A percentile compares a stretch with the other conserved stretches of the same genome.
These are phyloP conservation scores for Climacium dendroides DNA, from an alignment of 225 moss, liverwort and hornwort species.

Conservation along the genomic window DNA sequence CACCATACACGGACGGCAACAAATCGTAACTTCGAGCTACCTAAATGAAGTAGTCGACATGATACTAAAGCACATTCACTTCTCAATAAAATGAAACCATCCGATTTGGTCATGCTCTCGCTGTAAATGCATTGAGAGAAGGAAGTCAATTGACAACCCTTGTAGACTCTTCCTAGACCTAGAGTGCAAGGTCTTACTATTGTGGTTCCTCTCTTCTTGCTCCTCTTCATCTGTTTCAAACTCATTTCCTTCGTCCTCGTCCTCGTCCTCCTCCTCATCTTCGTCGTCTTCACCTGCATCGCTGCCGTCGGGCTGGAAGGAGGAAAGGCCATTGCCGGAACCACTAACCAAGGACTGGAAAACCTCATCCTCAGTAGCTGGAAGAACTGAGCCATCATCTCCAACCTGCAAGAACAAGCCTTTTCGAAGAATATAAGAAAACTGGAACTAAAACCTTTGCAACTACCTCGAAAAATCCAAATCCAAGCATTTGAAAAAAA, in stretches of 20 bases:
- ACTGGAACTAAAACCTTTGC: background rate
- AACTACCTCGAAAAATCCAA: background rate
- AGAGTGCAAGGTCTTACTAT: conserved; percentile 31
- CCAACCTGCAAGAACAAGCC: conserved; percentile 60
- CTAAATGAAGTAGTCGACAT: background rate
- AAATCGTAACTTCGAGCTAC: background rate
- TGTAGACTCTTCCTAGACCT: background rate
- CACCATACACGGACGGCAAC: background rate
- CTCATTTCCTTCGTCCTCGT: conserved; percentile 35
- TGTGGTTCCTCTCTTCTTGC: conserved; percentile 39
- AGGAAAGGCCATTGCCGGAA: conserved; percentile 36
- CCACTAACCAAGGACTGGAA: conserved; percentile 39
- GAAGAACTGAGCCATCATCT: conserved; percentile 62
- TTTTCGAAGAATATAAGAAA: background rate
- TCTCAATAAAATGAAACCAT: background rate
- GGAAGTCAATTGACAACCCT: background rate
- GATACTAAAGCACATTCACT: background rate
- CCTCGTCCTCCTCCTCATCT: conserved; percentile 38
- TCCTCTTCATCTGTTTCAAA: conserved; percentile 54
- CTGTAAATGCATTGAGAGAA: background rate
- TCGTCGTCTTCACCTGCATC: conserved; percentile 40
- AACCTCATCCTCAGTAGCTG: conserved; percentile 54
- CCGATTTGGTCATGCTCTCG: background rate
- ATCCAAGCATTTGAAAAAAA: background rate
- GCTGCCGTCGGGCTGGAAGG: conserved; percentile 36